A percentile compares a stretch with the other conserved stretches of the same genome.
These are phyloP conservation scores for Cadophora sp. DNA, from an alignment of 2,329 filamentous ascomycete genomes.

Conservation along the genomic window DNA sequence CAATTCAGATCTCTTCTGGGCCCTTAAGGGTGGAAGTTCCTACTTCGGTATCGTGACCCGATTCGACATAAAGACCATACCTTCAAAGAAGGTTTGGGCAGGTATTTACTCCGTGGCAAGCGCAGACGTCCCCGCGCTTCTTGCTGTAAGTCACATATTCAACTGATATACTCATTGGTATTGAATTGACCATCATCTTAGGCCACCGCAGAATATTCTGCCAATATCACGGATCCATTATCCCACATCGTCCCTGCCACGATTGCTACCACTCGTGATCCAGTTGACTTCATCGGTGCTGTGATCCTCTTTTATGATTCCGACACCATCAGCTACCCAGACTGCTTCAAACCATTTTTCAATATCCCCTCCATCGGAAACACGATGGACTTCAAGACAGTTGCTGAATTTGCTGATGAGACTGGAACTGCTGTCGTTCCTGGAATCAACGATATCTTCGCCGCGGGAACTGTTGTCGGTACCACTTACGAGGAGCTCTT, in stretches of 20 bases:
- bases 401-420: slow-evolving; percentile 15
- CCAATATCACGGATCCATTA: slow-evolving; percentile 16
- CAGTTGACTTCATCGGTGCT: slow-evolving; percentile 1
- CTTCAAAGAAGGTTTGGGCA: slow-evolving; percentile 16
- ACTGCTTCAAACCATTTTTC: slow-evolving; percentile 16
- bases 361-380: slow-evolving; percentile 8
- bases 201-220: slow-evolving; percentile 10
- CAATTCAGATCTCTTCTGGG: slow-evolving; percentile 54
- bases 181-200: background rate
- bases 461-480: slow-evolving; percentile 8
- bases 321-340: slow-evolving; percentile 7
- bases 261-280: slow-evolving; percentile 2
- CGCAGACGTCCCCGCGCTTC: background rate
- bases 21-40: slow-evolving; percentile 39
- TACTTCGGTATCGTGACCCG: slow-evolving; percentile 53
- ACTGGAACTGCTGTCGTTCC: slow-evolving; percentile 15
- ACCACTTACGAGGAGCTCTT: slow-evolving; percentile 2
- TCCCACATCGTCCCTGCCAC: slow-evolving; percentile 15
- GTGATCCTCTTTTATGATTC: slow-evolving; percentile 20
- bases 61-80: slow-evolving; percentile 20
- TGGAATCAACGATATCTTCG: slow-evolving; percentile 14
- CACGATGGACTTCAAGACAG: slow-evolving; percentile 15
- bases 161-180: too few relatives aligned
- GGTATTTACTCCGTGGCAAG: slow-evolving; percentile 10
- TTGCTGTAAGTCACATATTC: background rate